These are phyloP conservation scores for Phytophthora agathidicida DNA, from an alignment of 352 stramenopile species.

Conservation along the genomic window DNA sequence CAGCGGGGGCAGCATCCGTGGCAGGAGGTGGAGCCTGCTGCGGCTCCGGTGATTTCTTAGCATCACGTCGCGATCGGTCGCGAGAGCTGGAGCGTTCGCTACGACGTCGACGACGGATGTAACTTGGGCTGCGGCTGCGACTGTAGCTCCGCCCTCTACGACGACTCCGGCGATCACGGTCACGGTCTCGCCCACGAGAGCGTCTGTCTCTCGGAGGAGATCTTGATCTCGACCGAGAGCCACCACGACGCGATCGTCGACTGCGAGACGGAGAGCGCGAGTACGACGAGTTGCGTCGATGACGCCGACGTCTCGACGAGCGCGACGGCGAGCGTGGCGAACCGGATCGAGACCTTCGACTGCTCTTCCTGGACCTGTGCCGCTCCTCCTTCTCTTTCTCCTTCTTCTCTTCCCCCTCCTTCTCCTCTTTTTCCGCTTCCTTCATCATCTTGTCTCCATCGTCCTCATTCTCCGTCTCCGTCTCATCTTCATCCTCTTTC, in stretches of 20 bases:
- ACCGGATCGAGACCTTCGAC: slow-evolving; percentile 55
- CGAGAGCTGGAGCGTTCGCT: slow-evolving; percentile 66
- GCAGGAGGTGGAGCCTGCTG: slow-evolving; percentile 44
- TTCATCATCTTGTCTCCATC: slow-evolving; percentile 16
- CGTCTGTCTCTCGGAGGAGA: slow-evolving; percentile 29
- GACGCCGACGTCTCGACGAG: slow-evolving; percentile 58
- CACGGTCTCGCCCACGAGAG: slow-evolving; percentile 36
- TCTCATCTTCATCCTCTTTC: slow-evolving; percentile 24
- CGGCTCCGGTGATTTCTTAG: slow-evolving; percentile 55
- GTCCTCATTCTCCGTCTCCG: slow-evolving; percentile 21
- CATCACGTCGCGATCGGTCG: slow-evolving; percentile 50
- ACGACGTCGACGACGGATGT: slow-evolving; percentile 48
- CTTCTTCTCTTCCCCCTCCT: slow-evolving; percentile 15
- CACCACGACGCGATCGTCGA: slow-evolving; percentile 37
- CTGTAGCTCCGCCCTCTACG: slow-evolving; percentile 41
- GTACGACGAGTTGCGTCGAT: slow-evolving; percentile 44
- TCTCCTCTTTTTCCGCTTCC: slow-evolving; percentile 15
- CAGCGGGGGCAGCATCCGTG: slow-evolving; percentile 5
- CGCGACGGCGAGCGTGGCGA: slow-evolving; percentile 59
- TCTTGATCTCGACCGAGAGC: slow-evolving; percentile 61
- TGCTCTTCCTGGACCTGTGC: slow-evolving; percentile 45
- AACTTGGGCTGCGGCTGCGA: slow-evolving; percentile 57
- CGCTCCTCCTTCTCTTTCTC: slow-evolving; percentile 26
- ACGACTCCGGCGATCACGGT: slow-evolving; percentile 39
- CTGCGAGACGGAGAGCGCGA: slow-evolving; percentile 56